Conservation (phyloP, 2,329 filamentous ascomycete species). For the Alternaria solani region DNA sequence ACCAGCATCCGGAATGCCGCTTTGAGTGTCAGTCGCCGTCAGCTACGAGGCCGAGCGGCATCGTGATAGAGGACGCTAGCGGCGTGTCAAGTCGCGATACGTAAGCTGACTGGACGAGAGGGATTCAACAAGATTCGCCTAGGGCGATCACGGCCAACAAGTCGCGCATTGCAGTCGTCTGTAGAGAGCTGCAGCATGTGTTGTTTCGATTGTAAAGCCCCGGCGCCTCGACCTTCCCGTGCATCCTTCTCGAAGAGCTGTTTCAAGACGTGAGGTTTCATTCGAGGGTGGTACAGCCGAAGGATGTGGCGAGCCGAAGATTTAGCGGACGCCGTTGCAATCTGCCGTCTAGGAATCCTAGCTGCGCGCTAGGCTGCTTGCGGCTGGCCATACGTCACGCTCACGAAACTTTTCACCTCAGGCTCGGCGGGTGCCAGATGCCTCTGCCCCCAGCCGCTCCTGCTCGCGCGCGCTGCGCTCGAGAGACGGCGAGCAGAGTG, state of each 20-base stretch:
- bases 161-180: conserved; percentile 12
- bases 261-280: conserved; percentile 22
- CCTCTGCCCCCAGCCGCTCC: neutral
- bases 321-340: conserved; percentile 25
- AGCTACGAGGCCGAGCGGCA: conserved; percentile 17
- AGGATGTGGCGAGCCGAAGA: conserved; percentile 16
- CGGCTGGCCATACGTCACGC: conserved; percentile 24
- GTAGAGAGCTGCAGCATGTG: conserved; percentile 19
- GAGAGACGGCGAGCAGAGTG: neutral
- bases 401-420: conserved; percentile 23
- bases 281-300: conserved; percentile 21
- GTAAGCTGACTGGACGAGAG: conserved; percentile 32
- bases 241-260: conserved; percentile 21
- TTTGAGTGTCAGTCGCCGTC: conserved; percentile 31
- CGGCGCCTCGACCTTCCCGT: conserved; percentile 15
- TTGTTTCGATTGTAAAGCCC: conserved; percentile 21
- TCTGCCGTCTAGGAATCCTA: conserved; percentile 15
- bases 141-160: conserved; percentile 8
- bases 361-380: conserved; percentile 7
- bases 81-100: conserved; percentile 12
- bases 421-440: conserved; percentile 10
- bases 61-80: conserved; percentile 22
- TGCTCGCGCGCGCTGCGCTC: neutral
- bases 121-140: conserved; percentile 24
- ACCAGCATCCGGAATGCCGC: conserved; percentile 35